Evolutionary conservation across 2,329 filamentous ascomycete species (phyloP), one percentile per base, ranked within the genome.

Genomic region (Penicillium sp.): DNA sequence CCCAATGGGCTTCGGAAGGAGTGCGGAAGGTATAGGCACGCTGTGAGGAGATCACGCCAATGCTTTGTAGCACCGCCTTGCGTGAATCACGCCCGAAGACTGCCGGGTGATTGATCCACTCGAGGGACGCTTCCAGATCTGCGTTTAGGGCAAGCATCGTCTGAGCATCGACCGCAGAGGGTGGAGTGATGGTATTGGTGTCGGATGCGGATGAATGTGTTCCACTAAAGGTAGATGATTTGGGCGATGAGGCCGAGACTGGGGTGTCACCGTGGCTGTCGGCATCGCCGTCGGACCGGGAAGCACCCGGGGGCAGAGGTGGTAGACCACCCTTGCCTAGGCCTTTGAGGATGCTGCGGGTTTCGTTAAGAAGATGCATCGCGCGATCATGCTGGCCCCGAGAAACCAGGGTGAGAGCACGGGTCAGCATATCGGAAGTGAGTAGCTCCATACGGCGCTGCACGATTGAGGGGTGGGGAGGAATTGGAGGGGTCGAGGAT

Each of bases 61-160:
- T 97, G 16, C 92, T 91, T 73, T 99, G 94, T 25, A 99, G 81
- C 2, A 99, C 92, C 5, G 93, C 91, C 78, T 99, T 99, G 67
- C 94, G 87, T 55, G 90, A 94, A 72, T 99, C 94, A 36, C 94
- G 86, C 9, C 89, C 88, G 71, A 99, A 99, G 2, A 97, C 90
- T 2, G 92, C 92, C 1, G 94, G 94, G 69, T 99, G 94, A 70
- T 89, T 91, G 74, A 99, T 97, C 94, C 94, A 99, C 75, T 99
- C 94, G 16, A 99, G 79, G 48, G 89, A 90, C 33, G 89, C 85
- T 71, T 96, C 91, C 33, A 99, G 83, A 73, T 99, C 94, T 1
- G 89, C 85, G 71, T 99, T 94, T 17, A 99, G 84, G 2, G 94
- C 92, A 25, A 85, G 81, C 67, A 97, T 93, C 0, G 90, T 94